Evolutionary conservation across 140 eudicot genomes (phyloP), one percentile per base, ranked within the genome.

Genomic region (Stevia rebaudiana): DNA sequence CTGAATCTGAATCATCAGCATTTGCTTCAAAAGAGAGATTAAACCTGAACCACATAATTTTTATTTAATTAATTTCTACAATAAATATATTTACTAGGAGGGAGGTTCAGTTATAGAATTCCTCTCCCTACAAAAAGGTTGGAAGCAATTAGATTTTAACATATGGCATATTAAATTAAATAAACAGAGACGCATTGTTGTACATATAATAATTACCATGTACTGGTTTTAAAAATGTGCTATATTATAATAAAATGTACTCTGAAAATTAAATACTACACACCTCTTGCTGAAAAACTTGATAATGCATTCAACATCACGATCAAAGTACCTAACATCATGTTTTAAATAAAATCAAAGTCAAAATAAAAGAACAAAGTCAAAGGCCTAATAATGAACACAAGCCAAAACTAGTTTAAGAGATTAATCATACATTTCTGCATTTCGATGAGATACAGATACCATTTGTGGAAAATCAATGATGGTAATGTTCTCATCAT

Each of bases 391-490:
- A 33, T 1, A 12, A 18, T 11, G 46, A 47, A 72, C 35, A 42
- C 28, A 11, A 46, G 61, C 44, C n/a, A 40, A 17, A 66, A 55
- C 17, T 18, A 44, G 59, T 50, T 42, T 56, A 49, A 9, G 30
- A 10, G 53, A 21, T 10, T 11, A 11, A 58, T 36, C 88, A 37
- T 78, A 92, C 98, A 88, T 88, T 70, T 88, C 77, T 8, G 96
- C 98, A 78, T 92, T 92, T n/a, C 82, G 75, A 78, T 92, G 98
- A 78, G 95, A 78, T 40, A 92, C 90, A 5, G 98, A 92, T 15
- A 92, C 96, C 98, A 92, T 92, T 68, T 92, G 98, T 0, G 98
- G 98, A 60, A 92, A 92, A 79, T 92, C 98, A 17, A 92, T 92
- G 80, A 92, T 51, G 3, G 98, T 92, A 52, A 92, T 74, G 35